Evolutionary conservation across 176 grass and related monocot genomes (phyloP), one percentile per base, ranked within the genome.

Genomic region (Aegilops sharonensis): DNA sequence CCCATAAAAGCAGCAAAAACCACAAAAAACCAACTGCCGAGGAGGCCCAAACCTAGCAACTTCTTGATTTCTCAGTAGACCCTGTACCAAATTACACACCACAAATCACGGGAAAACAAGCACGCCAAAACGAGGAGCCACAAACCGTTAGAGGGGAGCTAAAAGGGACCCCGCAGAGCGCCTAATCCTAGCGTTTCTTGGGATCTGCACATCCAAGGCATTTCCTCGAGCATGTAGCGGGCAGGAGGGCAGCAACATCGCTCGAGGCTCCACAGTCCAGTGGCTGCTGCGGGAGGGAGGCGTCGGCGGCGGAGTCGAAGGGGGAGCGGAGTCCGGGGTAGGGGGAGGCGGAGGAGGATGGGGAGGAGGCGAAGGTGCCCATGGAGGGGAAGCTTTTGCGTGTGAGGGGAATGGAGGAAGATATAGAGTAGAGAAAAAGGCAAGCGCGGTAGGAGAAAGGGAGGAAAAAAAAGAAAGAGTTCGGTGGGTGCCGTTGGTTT

Each of bases 1-100:
- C 91, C 93, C 93, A 95, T 91, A 89, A 85, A 91, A 88, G 39
- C 90, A 72, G 83, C 84, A 64, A 82, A 82, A 89, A 79, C 67
- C 48, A 68, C 91, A 85, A 66, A 66, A 50, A 62, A 77, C 43
- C 34, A 37, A 11, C 62, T 83, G 86, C 40, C 5, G 50, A 27
- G 74, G 35, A 37, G 20, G 45, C 59, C 64, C 69, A 80, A 88
- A 91, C 63, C 78, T 30, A 79, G 63, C 52, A 83, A 32, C 42
- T 85, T 85, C 78, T 82, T 82, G 82, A 88, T 85, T 76, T 34
- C 86, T 71, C 64, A 25, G 11, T n/a, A 72, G 31, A 81, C 85
- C 84, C 60, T 66, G 24, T n/a, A 80, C 89, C 85, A 81, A 75
- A 40, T 27, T 14, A 77, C 32, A 82, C 40, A 45, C 78, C 70